Evolutionary conservation across 108 stramenopile genomes (phyloP).

Genomic region (Nitzschia inconspicua): DNA sequence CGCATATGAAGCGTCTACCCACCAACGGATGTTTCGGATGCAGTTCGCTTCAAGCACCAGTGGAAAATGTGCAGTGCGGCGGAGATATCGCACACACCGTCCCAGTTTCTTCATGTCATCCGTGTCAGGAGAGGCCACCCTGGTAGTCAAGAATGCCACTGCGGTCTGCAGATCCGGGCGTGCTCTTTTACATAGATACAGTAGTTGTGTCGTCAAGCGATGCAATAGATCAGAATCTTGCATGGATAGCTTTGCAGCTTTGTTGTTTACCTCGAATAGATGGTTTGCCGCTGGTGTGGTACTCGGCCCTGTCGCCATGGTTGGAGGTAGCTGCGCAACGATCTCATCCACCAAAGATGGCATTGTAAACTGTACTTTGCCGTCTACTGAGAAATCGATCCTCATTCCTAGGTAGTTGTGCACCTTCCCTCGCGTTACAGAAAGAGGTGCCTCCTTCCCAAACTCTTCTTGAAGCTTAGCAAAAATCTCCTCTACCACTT

Average conservation of each 20-base stretch:
- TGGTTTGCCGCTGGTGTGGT: slow-evolving; percentile 26
- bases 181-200: slow-evolving; percentile 22
- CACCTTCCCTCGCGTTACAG: slow-evolving; percentile 6
- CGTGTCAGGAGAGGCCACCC: slow-evolving; percentile 16
- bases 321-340: slow-evolving; percentile 14
- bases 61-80: background rate
- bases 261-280: slow-evolving; percentile 29
- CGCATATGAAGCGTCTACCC: background rate
- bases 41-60: background rate
- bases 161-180: slow-evolving; percentile 29
- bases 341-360: slow-evolving; percentile 22
- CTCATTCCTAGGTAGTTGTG: slow-evolving; percentile 45
- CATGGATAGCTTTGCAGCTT: slow-evolving; percentile 1
- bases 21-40: background rate
- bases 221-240: slow-evolving; percentile 23
- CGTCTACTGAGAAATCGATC: slow-evolving; percentile 25
- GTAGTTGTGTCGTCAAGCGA: slow-evolving; percentile 24
- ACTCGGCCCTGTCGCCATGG: background rate
- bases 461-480: slow-evolving; percentile 2
- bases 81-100: slow-evolving; percentile 17
- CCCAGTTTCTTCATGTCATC: slow-evolving; percentile 27
- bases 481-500: slow-evolving; percentile 9
- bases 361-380: slow-evolving; percentile 25
- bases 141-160: slow-evolving; percentile 29
- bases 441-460: slow-evolving; percentile 17